Base-by-base conservation (phyloP, 2,329 filamentous ascomycete genomes). In the Allantophomopsis lycopodina region DNA sequence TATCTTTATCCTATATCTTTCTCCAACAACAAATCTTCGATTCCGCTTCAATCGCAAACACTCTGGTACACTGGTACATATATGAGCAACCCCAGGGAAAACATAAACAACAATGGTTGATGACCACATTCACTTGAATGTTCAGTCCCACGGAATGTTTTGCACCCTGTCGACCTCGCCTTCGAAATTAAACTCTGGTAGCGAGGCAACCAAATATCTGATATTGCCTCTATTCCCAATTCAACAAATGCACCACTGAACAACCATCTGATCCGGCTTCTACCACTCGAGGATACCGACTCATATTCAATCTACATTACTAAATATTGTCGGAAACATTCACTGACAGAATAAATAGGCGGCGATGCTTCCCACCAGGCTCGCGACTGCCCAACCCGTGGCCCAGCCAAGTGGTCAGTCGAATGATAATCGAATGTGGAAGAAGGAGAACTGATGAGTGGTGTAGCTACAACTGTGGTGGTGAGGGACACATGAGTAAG, bases 351-450 rank as follows among this genome's bases (percentile, higher is more conserved):
- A 40, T 47, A 38, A 44, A 41, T 61, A 85, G 81, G 81, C 66
- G 80, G 80, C 62, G 76, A 80, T 60, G 69, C 73, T 50, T 74
- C 73, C 53, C 82, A 86, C 61, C 79, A 84, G 83, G 83, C 83
- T 56, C 82, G 83, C 56, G 83, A 89, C 57, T 91, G 84, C 73
- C 84, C 84, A 56, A 85, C 78, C 71, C 82, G 83, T 66, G 82
- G 82, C 53, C 78, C 79, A 53, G 76, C 83, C 54, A 87, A 85
- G 64, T 88, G 83, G 82, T 87, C 67, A 61, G 76, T 62, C 40
- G 32, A 15, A 33, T 40, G 36, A 6, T 32, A 23, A 33, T 35
- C 23, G 36, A 37, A 31, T 40, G 18, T 12, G 15, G 18, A 32
- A 31, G 18, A 28, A 36, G 39, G 40, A 39, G 41, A 36, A 44